phyloP scores from a whole-genome alignment of 768 basidiomycete genomes.

The Steccherinum ochraceum region DNA sequence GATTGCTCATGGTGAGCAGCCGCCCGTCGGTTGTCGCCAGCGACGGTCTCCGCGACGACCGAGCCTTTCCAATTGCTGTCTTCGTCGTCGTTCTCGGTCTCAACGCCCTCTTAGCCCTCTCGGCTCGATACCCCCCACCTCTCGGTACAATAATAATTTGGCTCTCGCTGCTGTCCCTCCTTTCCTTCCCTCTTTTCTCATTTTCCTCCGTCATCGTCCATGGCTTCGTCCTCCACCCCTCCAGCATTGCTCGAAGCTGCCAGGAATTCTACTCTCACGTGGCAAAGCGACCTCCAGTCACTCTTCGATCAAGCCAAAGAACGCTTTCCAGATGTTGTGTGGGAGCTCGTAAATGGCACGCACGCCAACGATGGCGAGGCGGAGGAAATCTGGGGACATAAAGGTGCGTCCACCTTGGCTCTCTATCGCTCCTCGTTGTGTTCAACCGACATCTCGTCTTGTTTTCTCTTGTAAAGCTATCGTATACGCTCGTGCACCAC shows the following conservation, averaged over 20 bases:
- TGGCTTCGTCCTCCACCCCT: conserved; percentile 25
- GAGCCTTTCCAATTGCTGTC: too few species aligned
- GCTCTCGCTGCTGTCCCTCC: background rate
- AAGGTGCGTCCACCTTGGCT: conserved; percentile 50
- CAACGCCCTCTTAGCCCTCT: background rate
- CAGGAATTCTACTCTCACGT: conserved; percentile 57
- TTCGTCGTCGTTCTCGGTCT: background rate
- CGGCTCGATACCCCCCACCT: background rate
- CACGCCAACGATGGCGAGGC: conserved; percentile 35
- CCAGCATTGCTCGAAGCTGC: conserved; percentile 62
- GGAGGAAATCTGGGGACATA: conserved; percentile 85
- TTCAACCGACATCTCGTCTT: background rate
- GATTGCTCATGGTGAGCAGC: conserved; percentile 1
- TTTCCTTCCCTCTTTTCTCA: conserved; percentile 1
- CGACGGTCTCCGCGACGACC: too few species aligned
- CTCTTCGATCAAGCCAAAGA: conserved; percentile 84
- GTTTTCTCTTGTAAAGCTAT: conserved; percentile 48
- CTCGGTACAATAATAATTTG: background rate
- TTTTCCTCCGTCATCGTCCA: conserved; percentile 2
- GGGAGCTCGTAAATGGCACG: conserved; percentile 45
- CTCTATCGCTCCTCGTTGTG: too few species aligned
- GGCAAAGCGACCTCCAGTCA: conserved; percentile 75
- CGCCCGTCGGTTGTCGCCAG: too few species aligned
- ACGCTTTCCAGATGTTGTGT: conserved; percentile 95
- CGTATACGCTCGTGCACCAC: conserved; percentile 91